These are phyloP conservation scores for Kodamaea ohmeri DNA, from an alignment of 1,139 yeast species.

Conservation along the genomic window DNA sequence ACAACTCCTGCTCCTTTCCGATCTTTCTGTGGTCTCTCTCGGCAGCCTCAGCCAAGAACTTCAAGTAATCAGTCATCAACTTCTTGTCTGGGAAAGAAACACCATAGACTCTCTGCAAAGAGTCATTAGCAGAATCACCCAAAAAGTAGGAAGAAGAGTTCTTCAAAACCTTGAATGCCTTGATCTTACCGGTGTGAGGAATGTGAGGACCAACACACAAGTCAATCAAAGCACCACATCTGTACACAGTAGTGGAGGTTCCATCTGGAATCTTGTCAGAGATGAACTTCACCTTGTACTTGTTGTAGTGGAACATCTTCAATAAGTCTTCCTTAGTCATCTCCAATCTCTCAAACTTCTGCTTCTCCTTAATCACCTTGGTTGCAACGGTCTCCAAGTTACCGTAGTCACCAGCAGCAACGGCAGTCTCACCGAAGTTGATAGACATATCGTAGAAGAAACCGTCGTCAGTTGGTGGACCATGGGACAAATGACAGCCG, in stretches of 20 bases:
- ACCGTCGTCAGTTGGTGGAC: slow-evolving; percentile 98
- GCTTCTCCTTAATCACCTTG: slow-evolving; percentile 92
- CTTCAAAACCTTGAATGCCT: slow-evolving; percentile 90
- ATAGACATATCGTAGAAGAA: slow-evolving; percentile 96
- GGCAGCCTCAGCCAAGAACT: slow-evolving; percentile 95
- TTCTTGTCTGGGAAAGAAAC: slow-evolving; percentile 98
- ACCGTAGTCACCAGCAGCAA: slow-evolving; percentile 79
- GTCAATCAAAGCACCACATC: slow-evolving; percentile 97
- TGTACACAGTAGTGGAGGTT: slow-evolving; percentile 91
- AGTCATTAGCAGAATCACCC: slow-evolving; percentile 91
- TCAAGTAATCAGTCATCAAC: slow-evolving; percentile 91
- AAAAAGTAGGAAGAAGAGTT: slow-evolving; percentile 95
- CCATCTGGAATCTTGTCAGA: slow-evolving; percentile 92
- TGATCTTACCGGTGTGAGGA: slow-evolving; percentile 95
- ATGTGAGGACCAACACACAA: slow-evolving; percentile 98
- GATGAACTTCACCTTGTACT: slow-evolving; percentile 89
- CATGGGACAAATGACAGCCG: slow-evolving; percentile 84
- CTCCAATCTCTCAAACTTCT: slow-evolving; percentile 90
- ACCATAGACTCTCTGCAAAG: slow-evolving; percentile 97
- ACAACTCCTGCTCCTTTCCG: slow-evolving; percentile 94
- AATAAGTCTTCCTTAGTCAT: slow-evolving; percentile 88
- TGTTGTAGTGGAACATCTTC: slow-evolving; percentile 92
- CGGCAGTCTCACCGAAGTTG: slow-evolving; percentile 69
- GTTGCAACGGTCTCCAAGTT: slow-evolving; percentile 85
- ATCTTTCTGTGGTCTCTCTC: slow-evolving; percentile 96